Conservation (phyloP, 768 basidiomycete species). For the Stropharia rugosoannulata region DNA sequence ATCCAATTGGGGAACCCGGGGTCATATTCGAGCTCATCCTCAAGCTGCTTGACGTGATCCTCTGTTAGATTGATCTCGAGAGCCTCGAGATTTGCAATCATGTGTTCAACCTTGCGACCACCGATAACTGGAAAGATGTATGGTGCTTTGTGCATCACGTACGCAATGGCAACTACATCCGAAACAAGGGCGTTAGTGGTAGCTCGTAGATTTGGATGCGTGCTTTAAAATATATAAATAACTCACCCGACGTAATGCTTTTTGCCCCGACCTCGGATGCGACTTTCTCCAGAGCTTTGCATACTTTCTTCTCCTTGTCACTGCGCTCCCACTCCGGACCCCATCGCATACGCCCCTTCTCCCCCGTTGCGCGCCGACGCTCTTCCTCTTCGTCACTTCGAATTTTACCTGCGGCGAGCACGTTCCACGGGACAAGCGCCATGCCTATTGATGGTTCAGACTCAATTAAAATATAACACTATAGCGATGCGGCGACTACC, state of each 20-base stretch:
- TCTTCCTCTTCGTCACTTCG: slow-evolving; percentile 49
- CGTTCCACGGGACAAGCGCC: slow-evolving; percentile 34
- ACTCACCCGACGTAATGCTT: slow-evolving; percentile 42
- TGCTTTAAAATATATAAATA: slow-evolving; percentile 5
- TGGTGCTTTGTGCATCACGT: slow-evolving; percentile 52
- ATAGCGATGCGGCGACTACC: background rate
- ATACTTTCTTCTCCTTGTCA: slow-evolving; percentile 1
- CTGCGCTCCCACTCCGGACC: slow-evolving; percentile 8
- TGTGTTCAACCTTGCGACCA: slow-evolving; percentile 36
- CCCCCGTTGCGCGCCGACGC: slow-evolving; percentile 24
- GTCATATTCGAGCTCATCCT: slow-evolving; percentile 14
- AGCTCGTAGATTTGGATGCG: no score
- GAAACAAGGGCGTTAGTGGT: background rate
- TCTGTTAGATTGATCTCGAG: slow-evolving; percentile 35
- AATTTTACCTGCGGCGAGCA: slow-evolving; percentile 43
- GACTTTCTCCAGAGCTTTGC: slow-evolving; percentile 46
- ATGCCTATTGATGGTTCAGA: slow-evolving; percentile 11
- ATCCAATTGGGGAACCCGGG: slow-evolving; percentile 1
- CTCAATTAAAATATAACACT: background rate
- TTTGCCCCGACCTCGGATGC: slow-evolving; percentile 49
- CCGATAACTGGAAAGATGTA: slow-evolving; percentile 50
- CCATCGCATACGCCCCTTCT: slow-evolving; percentile 35
- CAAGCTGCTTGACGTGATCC: slow-evolving; percentile 38
- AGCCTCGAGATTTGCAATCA: slow-evolving; percentile 44
- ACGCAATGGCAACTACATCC: slow-evolving; percentile 56